Base-by-base conservation (phyloP, 306 rosid genomes). In the Medicago arabica region DNA sequence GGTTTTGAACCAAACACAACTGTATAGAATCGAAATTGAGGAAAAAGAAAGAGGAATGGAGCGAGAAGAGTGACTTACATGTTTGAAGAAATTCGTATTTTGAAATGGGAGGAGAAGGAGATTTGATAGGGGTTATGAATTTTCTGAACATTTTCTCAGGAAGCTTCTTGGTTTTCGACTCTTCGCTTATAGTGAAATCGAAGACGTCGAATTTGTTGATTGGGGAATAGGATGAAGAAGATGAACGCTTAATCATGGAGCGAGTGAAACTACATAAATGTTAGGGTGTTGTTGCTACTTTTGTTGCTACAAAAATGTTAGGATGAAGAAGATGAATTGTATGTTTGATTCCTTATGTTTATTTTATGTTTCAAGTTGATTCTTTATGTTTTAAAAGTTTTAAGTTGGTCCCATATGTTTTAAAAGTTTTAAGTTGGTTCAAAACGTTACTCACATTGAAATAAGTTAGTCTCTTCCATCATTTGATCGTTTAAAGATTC, bases 21-120 rank as follows among this genome's bases (percentile, higher is more conserved):
- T 80, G 85, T n/a, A n/a, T 81, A 28, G 55, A 41, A 75, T 40
- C 19, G 38, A 57, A 73, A 47, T 8, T 23, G 40, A 44, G 0
- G 36, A 39, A 59, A n/a, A 4, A 60, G 4, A 3, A 71, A 49
- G 3, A 0, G 46, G 17, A 39, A 38, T 18, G 13, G 40, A 69
- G 28, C 13, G 15, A 11, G 12, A 1, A 50, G 38, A 19, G 50
- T 5, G 40, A 81, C 91, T 84, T 74, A 90, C 96, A 88, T 34
- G 12, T 31, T 55, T 69, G 75, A 51, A 90, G 90, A 77, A 86
- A 88, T 0, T 19, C 38, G 81, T 85, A 90, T 74, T 88, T 88
- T 85, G 67, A 31, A 28, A 85, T 8, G 4, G 87, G 80, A 39
- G 55, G 23, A 21, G 23, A 40, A 36, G 13, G 75, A 71, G 12